phyloP scores from a whole-genome alignment of 148 eudicot species.

The Drosera capensis region DNA sequence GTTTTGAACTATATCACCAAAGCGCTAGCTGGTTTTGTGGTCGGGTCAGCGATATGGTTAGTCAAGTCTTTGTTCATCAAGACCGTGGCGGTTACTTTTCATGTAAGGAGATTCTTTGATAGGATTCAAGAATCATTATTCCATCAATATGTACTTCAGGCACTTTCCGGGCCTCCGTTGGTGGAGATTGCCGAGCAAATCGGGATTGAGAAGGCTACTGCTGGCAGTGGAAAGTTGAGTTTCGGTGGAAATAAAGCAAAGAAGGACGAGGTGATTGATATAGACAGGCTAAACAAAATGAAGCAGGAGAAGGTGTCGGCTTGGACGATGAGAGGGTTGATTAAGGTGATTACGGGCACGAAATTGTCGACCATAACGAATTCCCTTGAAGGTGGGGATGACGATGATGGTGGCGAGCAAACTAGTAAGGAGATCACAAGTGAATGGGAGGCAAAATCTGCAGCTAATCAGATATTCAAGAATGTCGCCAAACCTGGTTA shows the following conservation, averaged over 20 bases:
- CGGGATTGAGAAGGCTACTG: constrained; percentile 8
- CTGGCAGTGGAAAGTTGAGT: too few species aligned
- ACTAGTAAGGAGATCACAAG: constrained; percentile 40
- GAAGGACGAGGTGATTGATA: constrained; percentile 50
- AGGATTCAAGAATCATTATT: constrained; percentile 74
- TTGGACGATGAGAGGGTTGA: constrained; percentile 76
- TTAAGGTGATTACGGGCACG: constrained; percentile 40
- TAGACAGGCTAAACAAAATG: constrained; percentile 65
- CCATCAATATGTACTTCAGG: constrained; percentile 79
- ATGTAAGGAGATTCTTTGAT: constrained; percentile 71
- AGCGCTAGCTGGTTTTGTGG: constrained; percentile 37
- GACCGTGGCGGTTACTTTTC: constrained; percentile 55
- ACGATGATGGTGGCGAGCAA: constrained; percentile 34
- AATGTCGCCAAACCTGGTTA: constrained; percentile 34
- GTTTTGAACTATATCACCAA: constrained; percentile 40
- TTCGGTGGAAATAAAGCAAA: constrained; percentile 20
- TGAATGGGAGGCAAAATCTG: constrained; percentile 66
- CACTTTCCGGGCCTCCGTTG: constrained; percentile 52
- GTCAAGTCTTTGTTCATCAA: constrained; percentile 57
- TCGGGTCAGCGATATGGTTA: constrained; percentile 65
- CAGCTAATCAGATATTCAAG: constrained; percentile 45
- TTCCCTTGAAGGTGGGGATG: constrained; percentile 25
- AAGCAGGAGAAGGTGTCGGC: constrained; percentile 67
- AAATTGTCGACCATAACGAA: constrained; percentile 51
- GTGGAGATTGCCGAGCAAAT: constrained; percentile 17